phyloP scores from a whole-genome alignment of 306 rosid genomes.

The Acacia melanoxylon region DNA sequence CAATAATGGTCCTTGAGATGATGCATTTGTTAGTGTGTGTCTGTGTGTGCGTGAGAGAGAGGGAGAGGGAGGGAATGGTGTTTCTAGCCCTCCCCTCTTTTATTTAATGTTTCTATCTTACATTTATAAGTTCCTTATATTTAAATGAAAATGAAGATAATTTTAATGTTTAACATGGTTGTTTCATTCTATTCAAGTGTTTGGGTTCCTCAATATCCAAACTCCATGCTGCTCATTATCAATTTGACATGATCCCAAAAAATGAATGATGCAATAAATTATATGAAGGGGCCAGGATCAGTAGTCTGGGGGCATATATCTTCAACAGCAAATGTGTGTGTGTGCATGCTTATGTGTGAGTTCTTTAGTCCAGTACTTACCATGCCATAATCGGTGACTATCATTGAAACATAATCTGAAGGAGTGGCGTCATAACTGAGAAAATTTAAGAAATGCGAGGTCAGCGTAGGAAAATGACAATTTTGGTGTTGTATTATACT shows the following conservation, averaged over 20 bases:
- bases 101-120: not conserved
- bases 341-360: not conserved
- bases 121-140: not conserved
- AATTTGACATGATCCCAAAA: not conserved
- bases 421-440: conserved; percentile 67
- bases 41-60: not conserved
- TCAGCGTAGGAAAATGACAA: conserved; percentile 40
- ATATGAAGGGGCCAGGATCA: not conserved
- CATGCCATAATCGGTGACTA: conserved; percentile 56
- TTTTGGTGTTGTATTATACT: not conserved
- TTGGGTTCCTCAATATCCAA: not conserved
- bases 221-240: not conserved
- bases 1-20: conserved; percentile 1
- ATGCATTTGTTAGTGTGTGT: not conserved
- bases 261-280: not conserved
- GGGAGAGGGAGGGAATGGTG: not conserved
- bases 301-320: conserved; percentile 7
- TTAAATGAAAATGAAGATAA: not conserved
- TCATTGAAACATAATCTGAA: conserved; percentile 59
- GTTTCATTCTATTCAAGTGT: not conserved
- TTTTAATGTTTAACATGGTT: not conserved
- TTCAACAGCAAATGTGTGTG: not conserved
- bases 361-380: conserved; percentile 31
- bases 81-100: not conserved
- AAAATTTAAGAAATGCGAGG: conserved; percentile 34